Evolutionary conservation across 2,329 filamentous ascomycete genomes (phyloP).

Genomic region (Annulohypoxylon truncatum): DNA sequence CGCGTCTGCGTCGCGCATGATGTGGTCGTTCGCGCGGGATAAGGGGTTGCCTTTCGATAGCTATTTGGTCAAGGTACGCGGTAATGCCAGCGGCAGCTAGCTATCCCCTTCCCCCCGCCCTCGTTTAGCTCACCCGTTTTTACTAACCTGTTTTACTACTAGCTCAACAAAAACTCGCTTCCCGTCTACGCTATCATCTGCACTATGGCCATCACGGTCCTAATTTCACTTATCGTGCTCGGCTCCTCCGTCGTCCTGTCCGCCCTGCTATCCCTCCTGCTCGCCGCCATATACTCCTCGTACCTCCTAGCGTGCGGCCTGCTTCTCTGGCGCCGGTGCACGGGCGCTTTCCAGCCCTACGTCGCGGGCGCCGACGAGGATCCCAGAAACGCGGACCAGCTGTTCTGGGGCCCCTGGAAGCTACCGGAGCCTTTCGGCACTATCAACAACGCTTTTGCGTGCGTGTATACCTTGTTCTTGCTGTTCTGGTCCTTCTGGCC

Average conservation of each 20-base stretch:
- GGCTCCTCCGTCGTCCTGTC: conserved; percentile 55
- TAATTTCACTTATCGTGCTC: conserved; percentile 46
- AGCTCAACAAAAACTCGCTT: conserved; percentile 39
- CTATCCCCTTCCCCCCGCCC: no score
- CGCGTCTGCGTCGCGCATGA: conserved; percentile 39
- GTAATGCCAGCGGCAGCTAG: not conserved
- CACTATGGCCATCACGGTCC: conserved; percentile 38
- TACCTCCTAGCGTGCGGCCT: conserved; percentile 56
- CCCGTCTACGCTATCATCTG: conserved; percentile 40
- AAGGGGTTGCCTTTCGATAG: conserved; percentile 34
- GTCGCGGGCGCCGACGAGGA: conserved; percentile 8
- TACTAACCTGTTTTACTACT: conserved; percentile 9
- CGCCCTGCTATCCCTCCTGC: conserved; percentile 57
- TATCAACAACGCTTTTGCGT: conserved; percentile 65
- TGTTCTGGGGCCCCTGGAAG: conserved; percentile 66
- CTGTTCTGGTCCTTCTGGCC: conserved; percentile 69
- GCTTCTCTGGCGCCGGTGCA: conserved; percentile 55
- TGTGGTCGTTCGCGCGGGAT: conserved; percentile 47
- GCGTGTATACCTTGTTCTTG: conserved; percentile 64
- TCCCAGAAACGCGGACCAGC: conserved; percentile 1
- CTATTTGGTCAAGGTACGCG: conserved; percentile 34
- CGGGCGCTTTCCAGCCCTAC: conserved; percentile 44
- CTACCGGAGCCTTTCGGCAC: conserved; percentile 63
- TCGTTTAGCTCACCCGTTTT: not conserved
- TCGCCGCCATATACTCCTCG: conserved; percentile 57